These are phyloP conservation scores for Aspergillus chevalieri DNA, from an alignment of 2,329 filamentous ascomycete species.

Conservation along the genomic window DNA sequence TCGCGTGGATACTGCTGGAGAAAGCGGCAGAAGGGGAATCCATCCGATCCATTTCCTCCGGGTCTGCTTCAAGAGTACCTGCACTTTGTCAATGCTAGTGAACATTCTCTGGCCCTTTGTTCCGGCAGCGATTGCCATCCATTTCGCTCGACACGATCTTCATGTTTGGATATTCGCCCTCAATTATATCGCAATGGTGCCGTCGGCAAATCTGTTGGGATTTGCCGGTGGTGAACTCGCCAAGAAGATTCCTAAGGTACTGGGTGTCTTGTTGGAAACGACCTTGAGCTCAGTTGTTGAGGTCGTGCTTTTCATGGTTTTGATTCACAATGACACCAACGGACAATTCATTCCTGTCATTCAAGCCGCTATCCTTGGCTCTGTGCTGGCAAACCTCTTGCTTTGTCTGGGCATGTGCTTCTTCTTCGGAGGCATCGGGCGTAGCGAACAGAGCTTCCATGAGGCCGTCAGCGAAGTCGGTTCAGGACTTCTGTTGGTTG, in stretches of 20 bases:
- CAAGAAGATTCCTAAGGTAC: slow-evolving; percentile 68
- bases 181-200: slow-evolving; percentile 71
- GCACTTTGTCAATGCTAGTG: slow-evolving; percentile 56
- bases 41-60: slow-evolving; percentile 58
- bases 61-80: slow-evolving; percentile 60
- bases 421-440: slow-evolving; percentile 64
- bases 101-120: slow-evolving; percentile 72
- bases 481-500: slow-evolving; percentile 68
- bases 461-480: slow-evolving; percentile 73
- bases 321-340: slow-evolving; percentile 52
- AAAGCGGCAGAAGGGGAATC: slow-evolving; percentile 63
- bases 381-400: slow-evolving; percentile 73
- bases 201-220: slow-evolving; percentile 67
- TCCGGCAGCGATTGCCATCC: slow-evolving; percentile 62
- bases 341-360: slow-evolving; percentile 60
- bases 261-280: slow-evolving; percentile 46
- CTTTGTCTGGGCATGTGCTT: slow-evolving; percentile 77
- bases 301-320: slow-evolving; percentile 73
- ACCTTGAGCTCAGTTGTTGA: slow-evolving; percentile 69
- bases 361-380: slow-evolving; percentile 75
- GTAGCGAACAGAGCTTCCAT: slow-evolving; percentile 64
- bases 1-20: slow-evolving; percentile 45
- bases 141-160: slow-evolving; percentile 50
- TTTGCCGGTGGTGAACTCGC: slow-evolving; percentile 68
- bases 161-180: slow-evolving; percentile 62